These are phyloP conservation scores for Hordeum pubiflorum DNA, from an alignment of 202 grass and related monocot species.

Conservation along the genomic window DNA sequence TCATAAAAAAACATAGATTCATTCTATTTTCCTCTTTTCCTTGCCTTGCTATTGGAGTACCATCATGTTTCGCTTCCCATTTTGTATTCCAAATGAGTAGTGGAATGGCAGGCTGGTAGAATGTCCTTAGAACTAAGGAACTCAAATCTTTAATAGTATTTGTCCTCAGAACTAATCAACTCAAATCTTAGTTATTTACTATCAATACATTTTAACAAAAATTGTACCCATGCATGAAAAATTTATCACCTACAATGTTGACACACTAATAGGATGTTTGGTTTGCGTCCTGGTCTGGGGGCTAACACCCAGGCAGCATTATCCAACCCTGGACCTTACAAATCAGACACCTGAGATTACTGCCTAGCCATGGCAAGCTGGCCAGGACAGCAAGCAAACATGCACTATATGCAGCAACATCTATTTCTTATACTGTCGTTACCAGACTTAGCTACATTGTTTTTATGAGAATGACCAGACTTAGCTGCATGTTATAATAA, in stretches of 20 bases:
- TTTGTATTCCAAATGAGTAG: background rate
- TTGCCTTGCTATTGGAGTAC: background rate
- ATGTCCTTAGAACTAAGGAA: background rate
- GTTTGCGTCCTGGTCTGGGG: background rate
- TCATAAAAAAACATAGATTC: background rate
- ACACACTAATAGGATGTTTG: background rate
- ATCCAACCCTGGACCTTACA: background rate
- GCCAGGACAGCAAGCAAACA: background rate
- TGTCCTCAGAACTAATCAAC: background rate
- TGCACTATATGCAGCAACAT: background rate
- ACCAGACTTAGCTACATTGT: background rate
- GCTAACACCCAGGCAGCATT: background rate
- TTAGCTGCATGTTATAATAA: background rate
- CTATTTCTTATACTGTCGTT: background rate
- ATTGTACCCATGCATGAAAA: background rate
- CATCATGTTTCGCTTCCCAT: conserved; percentile 2
- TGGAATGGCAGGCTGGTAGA: background rate
- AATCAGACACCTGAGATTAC: background rate
- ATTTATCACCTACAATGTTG: background rate
- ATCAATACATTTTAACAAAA: background rate
- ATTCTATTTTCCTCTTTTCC: background rate
- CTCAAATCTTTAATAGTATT: background rate
- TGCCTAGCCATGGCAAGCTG: background rate
- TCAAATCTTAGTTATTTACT: background rate
- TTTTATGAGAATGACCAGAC: background rate